These are phyloP conservation scores for Drechslerella coelobrocha DNA, from an alignment of 2,329 filamentous ascomycete genomes.

Conservation along the genomic window DNA sequence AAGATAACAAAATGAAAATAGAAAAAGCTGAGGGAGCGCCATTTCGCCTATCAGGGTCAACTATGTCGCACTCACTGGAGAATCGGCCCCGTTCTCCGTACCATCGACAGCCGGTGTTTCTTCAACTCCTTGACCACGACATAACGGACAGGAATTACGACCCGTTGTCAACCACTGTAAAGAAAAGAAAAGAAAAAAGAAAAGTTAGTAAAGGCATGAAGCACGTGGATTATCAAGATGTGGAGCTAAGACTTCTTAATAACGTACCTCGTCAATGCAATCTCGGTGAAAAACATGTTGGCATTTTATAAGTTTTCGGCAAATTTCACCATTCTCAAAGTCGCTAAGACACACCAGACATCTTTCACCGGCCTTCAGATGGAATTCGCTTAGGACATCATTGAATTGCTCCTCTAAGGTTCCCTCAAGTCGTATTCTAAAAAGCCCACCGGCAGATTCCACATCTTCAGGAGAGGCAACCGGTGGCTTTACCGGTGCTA, in stretches of 20 bases:
- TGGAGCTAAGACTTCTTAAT: not conserved
- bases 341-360: constrained; percentile 73
- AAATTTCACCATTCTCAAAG: constrained; percentile 69
- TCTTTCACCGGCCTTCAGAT: constrained; percentile 60
- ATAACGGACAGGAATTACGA: constrained; percentile 70
- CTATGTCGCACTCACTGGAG: constrained; percentile 10
- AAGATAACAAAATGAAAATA: not conserved
- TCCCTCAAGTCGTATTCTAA: constrained; percentile 59
- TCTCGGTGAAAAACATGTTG: constrained; percentile 72
- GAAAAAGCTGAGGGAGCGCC: not conserved
- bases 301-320: constrained; percentile 69
- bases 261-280: constrained; percentile 72
- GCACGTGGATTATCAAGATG: too few species aligned
- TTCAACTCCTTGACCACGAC: constrained; percentile 63
- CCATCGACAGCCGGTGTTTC: constrained; percentile 55
- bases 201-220: not conserved
- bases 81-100: not conserved
- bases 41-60: constrained; percentile 2
- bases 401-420: constrained; percentile 54
- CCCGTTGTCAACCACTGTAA: constrained; percentile 71
- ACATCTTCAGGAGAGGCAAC: constrained; percentile 72
- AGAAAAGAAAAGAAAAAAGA: constrained; percentile 45
- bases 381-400: constrained; percentile 25
- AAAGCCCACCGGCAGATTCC: constrained; percentile 68
- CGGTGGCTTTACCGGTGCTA: constrained; percentile 72